Base-by-base conservation (phyloP, 2,329 filamentous ascomycete species). In the Ascochyta viciae-villosae region DNA sequence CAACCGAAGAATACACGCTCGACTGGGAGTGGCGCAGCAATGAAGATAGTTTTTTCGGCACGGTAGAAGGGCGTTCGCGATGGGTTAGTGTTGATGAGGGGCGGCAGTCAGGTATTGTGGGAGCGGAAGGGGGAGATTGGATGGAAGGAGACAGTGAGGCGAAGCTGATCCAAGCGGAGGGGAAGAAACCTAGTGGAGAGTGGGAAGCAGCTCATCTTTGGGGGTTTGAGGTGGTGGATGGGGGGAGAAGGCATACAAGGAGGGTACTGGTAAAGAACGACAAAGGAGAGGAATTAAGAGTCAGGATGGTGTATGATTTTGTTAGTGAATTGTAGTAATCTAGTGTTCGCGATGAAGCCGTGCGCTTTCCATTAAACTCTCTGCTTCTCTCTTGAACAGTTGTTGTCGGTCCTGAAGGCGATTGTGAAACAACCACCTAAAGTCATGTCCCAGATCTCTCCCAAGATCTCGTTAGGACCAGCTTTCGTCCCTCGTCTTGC, bases 161-260 rank as follows among this genome's bases (percentile, higher is more conserved):
- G 0, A 52, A 41, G 23, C 27, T 61, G 16, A 48, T 64, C 10
- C 50, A 63, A 5, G 60, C 54, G 0, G 52, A 64, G 22, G 50
- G 58, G 2, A 61, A 43, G 35, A 59, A 56, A 15, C 44, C 50
- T 7, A n/a, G 43, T 42, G 56, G 55, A 2, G 39, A 58, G 29
- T 65, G 55, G 57, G 58, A 58, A 37, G 57, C 62, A 6, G 47
- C 50, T 16, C 55, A 61, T 33, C 45, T 64, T 22, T 64, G 54
- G 60, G 60, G 60, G 0, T 61, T 64, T 42, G 55, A 63, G 44
- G 16, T 50, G 2, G 53, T 61, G 4, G 45, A 59, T 12, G 45
- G 57, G 2, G 45, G 54, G 55, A 52, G 57, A 24, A 53, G 46
- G 10, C 55, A 61, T 35, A 61, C 53, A 13, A 59, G 57, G 42